phyloP scores from a whole-genome alignment of 1,139 yeast genomes.

The Taphrina sp. region DNA sequence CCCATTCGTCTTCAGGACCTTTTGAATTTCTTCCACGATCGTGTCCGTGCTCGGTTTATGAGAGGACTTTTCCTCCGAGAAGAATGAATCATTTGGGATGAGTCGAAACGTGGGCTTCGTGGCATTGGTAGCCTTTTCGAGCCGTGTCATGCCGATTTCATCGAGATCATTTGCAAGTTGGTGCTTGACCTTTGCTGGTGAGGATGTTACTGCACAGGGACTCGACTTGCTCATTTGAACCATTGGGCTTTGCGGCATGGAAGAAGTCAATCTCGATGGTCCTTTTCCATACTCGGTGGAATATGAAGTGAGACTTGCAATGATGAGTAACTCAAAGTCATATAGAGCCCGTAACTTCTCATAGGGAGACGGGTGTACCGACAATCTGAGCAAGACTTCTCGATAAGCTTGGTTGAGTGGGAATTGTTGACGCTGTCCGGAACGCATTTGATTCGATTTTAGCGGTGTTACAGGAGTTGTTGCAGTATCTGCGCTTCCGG shows the following conservation, averaged over 20 bases:
- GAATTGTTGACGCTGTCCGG: constrained; percentile 17
- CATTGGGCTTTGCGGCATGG: constrained; percentile 14
- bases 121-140: neutral
- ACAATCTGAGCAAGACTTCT: constrained; percentile 20
- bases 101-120: neutral
- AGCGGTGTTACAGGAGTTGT: neutral
- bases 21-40: constrained; percentile 26
- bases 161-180: neutral
- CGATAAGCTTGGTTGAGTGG: constrained; percentile 17
- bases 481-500: neutral
- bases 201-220: neutral
- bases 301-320: constrained; percentile 1
- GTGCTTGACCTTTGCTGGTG: neutral
- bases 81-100: too few relatives aligned
- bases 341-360: constrained; percentile 26
- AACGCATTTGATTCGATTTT: neutral
- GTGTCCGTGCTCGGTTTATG: constrained; percentile 18
- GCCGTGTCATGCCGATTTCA: neutral
- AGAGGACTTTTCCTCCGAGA: too few relatives aligned
- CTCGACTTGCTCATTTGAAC: neutral
- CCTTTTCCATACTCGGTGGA: neutral
- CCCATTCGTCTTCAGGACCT: constrained; percentile 7
- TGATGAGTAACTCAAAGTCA: constrained; percentile 18
- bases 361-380: constrained; percentile 19
- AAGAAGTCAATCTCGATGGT: neutral